Percentiles rank a stretch among this genome's conserved stretches.
phyloP scores from a whole-genome alignment of 768 basidiomycete species.

The Chalciporus pseudorubinellus region DNA sequence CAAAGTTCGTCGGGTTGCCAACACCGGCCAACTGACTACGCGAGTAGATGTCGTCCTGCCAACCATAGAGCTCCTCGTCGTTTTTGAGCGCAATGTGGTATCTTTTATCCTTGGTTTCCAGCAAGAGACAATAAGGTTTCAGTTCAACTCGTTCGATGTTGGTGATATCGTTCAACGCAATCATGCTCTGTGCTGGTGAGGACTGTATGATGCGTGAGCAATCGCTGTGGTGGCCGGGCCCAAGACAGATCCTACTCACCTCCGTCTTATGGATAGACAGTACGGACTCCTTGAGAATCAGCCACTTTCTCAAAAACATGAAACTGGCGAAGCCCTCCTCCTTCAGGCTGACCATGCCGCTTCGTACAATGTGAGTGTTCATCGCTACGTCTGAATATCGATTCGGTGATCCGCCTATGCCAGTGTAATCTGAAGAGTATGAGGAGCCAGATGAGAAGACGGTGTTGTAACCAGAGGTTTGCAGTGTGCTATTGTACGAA shows the following conservation, averaged over 20 bases:
- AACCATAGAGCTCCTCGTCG: conserved; percentile 96
- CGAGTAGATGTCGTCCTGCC: conserved; percentile 96
- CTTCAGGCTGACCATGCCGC: conserved; percentile 82
- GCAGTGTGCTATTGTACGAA: conserved; percentile 41
- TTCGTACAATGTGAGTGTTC: conserved; percentile 52
- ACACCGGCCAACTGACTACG: conserved; percentile 92
- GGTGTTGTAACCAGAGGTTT: conserved; percentile 56
- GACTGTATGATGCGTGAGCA: conserved; percentile 35
- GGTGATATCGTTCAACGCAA: conserved; percentile 73
- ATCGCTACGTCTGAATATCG: conserved; percentile 39
- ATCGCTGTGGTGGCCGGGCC: background rate
- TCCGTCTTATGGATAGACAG: conserved; percentile 89
- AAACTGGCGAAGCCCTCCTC: conserved; percentile 92
- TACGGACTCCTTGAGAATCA: conserved; percentile 77
- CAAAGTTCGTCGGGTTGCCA: conserved; percentile 94
- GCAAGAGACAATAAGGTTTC: conserved; percentile 89
- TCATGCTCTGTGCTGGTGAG: conserved; percentile 54
- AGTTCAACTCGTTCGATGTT: conserved; percentile 90
- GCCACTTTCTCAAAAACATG: conserved; percentile 89
- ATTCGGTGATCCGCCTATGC: conserved; percentile 79
- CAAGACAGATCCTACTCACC: conserved; percentile 45
- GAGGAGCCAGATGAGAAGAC: conserved; percentile 60
- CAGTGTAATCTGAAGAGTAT: conserved; percentile 66
- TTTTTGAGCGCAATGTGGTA: conserved; percentile 81
- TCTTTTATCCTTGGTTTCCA: conserved; percentile 84